Evolutionary conservation across 1,139 yeast genomes (phyloP).

Genomic region (Candida freyschussii): DNA sequence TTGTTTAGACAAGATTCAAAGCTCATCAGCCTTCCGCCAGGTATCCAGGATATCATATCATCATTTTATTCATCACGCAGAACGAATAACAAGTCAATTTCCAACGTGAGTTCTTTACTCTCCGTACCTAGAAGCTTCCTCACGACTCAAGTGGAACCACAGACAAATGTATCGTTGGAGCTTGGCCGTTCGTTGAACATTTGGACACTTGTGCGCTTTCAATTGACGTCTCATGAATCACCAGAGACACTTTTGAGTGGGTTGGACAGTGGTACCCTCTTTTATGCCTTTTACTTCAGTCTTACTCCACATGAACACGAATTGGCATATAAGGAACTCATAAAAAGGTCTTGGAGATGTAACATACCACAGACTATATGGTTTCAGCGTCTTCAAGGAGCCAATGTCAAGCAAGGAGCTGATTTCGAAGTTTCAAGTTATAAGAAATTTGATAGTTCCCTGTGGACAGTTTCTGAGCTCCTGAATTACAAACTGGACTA

Average conservation of each 20-base stretch:
- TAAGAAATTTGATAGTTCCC: constrained; percentile 33
- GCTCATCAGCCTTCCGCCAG: constrained; percentile 59
- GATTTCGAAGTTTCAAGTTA: constrained; percentile 32
- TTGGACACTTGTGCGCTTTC: constrained; percentile 12
- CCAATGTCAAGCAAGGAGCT: constrained; percentile 14
- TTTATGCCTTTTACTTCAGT: constrained; percentile 58
- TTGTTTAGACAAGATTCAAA: constrained; percentile 26
- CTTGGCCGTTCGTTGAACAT: constrained; percentile 17
- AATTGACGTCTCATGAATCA: constrained; percentile 1
- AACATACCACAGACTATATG: constrained; percentile 10
- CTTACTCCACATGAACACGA: constrained; percentile 44
- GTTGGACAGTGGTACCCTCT: constrained; percentile 43
- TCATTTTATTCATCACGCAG: constrained; percentile 36
- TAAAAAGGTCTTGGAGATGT: constrained; percentile 32
- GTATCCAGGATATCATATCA: constrained; percentile 60
- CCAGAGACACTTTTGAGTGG: constrained; percentile 20
- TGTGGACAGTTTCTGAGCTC: constrained; percentile 29
- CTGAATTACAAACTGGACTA: constrained; percentile 22
- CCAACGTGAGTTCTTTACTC: constrained; percentile 33
- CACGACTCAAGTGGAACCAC: constrained; percentile 6
- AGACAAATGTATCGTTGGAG: constrained; percentile 25
- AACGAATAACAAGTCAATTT: constrained; percentile 29
- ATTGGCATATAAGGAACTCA: constrained; percentile 29
- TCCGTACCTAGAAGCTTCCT: constrained; percentile 41
- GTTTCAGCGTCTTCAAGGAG: constrained; percentile 11